Evolutionary conservation across 2,329 filamentous ascomycete genomes (phyloP).

Genomic region (Colletotrichum sp.): DNA sequence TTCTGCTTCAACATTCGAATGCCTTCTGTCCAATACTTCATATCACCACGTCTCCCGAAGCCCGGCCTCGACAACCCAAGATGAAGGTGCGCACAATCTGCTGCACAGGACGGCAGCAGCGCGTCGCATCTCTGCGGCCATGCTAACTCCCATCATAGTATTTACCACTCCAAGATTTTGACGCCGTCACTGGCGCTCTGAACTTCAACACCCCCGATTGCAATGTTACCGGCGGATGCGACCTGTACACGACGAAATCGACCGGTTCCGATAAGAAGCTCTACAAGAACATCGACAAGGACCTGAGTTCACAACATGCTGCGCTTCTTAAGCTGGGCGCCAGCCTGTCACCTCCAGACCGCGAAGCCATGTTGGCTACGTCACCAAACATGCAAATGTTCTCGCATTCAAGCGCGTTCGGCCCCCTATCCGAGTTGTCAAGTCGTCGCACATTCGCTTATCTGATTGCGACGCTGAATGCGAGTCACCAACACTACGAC

Average conservation of each 20-base stretch:
- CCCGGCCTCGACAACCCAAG: constrained; percentile 11
- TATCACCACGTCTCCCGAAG: background rate
- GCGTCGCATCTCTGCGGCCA: background rate
- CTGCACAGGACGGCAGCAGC: constrained; percentile 1
- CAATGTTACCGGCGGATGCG: constrained; percentile 90
- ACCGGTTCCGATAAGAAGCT: constrained; percentile 95
- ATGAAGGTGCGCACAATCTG: constrained; percentile 23
- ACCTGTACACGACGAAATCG: constrained; percentile 97
- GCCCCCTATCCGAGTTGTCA: constrained; percentile 83
- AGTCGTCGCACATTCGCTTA: constrained; percentile 94
- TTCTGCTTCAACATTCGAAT: background rate
- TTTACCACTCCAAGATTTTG: constrained; percentile 87
- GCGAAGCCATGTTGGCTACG: constrained; percentile 67
- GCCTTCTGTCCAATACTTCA: background rate
- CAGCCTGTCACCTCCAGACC: constrained; percentile 83
- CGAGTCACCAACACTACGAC: constrained; percentile 89
- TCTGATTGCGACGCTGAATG: constrained; percentile 94
- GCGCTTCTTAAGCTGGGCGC: constrained; percentile 85
- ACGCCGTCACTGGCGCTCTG: constrained; percentile 87
- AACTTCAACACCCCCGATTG: constrained; percentile 96
- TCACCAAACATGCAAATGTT: constrained; percentile 67
- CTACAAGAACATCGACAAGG: constrained; percentile 93
- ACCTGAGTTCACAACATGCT: constrained; percentile 89
- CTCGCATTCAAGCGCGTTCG: constrained; percentile 88
- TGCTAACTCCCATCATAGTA: constrained; percentile 62